These are phyloP conservation scores for Macrolepiota fuliginosa DNA, from an alignment of 768 basidiomycete genomes.

Conservation along the genomic window DNA sequence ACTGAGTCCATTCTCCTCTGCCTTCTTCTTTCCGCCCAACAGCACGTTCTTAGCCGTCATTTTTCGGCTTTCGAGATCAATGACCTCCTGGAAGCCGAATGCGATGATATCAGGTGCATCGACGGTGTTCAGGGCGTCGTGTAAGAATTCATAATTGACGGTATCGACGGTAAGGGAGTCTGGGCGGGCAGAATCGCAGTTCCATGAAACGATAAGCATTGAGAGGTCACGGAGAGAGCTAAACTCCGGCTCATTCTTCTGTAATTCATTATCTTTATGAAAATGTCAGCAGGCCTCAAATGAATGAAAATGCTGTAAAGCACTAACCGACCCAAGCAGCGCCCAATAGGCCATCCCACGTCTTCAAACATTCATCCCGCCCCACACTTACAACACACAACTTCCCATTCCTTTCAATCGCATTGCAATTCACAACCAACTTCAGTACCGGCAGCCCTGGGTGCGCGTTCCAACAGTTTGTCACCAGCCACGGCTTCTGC, in stretches of 20 bases:
- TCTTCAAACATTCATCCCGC: conserved; percentile 64
- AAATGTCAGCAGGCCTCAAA: conserved; percentile 3
- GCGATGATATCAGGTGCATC: conserved; percentile 77
- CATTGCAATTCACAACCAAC: conserved; percentile 69
- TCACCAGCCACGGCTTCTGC: conserved; percentile 77
- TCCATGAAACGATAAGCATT: conserved; percentile 87
- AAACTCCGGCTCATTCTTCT: conserved; percentile 72
- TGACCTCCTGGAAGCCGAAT: conserved; percentile 95
- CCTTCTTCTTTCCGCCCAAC: conserved; percentile 69
- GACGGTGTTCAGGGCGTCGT: conserved; percentile 69
- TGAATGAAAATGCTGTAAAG: neutral
- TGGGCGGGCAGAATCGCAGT: conserved; percentile 86
- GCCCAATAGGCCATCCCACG: conserved; percentile 91
- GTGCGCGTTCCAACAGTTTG: conserved; percentile 88
- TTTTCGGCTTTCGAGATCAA: conserved; percentile 91
- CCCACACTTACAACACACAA: conserved; percentile 76
- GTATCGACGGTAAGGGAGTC: conserved; percentile 62
- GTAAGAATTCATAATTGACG: conserved; percentile 79
- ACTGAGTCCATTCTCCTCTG: conserved; percentile 50
- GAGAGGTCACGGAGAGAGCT: conserved; percentile 77
- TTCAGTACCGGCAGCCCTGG: conserved; percentile 58
- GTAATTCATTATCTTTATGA: conserved; percentile 65
- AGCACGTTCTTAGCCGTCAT: conserved; percentile 92
- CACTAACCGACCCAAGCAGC: conserved; percentile 86
- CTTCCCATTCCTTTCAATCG: conserved; percentile 65